Evolutionary conservation across 345 rosid genomes (phyloP).

Genomic region (Orychophragmus violaceus): DNA sequence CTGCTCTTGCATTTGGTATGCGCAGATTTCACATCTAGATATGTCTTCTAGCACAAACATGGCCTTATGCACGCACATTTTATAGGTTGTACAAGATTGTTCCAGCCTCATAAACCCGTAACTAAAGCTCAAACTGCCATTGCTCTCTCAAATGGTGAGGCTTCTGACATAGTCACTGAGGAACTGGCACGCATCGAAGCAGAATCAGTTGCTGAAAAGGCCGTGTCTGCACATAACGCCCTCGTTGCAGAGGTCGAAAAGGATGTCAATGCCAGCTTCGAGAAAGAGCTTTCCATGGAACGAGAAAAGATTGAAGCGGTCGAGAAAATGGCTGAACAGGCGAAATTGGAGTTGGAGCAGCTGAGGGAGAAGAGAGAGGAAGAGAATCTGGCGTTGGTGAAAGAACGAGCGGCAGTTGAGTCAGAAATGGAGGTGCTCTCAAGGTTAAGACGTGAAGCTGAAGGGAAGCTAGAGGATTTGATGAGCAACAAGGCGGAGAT

Average conservation of each 20-base stretch:
- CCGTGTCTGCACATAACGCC: slow-evolving; percentile 78
- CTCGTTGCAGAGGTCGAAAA: slow-evolving; percentile 83
- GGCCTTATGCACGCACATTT: slow-evolving; percentile 6
- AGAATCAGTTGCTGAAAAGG: slow-evolving; percentile 89
- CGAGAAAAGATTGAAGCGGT: slow-evolving; percentile 78
- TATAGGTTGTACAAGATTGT: slow-evolving; percentile 86
- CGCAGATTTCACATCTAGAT: slow-evolving; percentile 12
- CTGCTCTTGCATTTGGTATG: slow-evolving; percentile 94
- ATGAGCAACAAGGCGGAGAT: slow-evolving; percentile 73
- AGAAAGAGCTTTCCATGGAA: slow-evolving; percentile 73
- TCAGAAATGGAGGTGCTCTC: slow-evolving; percentile 87
- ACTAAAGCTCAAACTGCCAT: slow-evolving; percentile 96
- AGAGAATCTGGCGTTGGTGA: slow-evolving; percentile 55
- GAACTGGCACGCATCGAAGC: slow-evolving; percentile 98
- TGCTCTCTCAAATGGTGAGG: slow-evolving; percentile 90
- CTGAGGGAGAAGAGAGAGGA: slow-evolving; percentile 72
- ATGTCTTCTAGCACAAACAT: slow-evolving; percentile 3
- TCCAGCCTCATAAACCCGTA: slow-evolving; percentile 93
- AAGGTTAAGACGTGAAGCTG: slow-evolving; percentile 63
- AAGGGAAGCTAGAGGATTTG: slow-evolving; percentile 72
- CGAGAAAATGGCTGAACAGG: slow-evolving; percentile 87
- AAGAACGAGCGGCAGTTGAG: slow-evolving; percentile 72
- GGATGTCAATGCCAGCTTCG: slow-evolving; percentile 74
- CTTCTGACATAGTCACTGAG: slow-evolving; percentile 71
- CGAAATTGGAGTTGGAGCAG: slow-evolving; percentile 60